Conservation (phyloP, 371 early-diverging fungal genomes). For the Syncephalastrum monosporum region DNA sequence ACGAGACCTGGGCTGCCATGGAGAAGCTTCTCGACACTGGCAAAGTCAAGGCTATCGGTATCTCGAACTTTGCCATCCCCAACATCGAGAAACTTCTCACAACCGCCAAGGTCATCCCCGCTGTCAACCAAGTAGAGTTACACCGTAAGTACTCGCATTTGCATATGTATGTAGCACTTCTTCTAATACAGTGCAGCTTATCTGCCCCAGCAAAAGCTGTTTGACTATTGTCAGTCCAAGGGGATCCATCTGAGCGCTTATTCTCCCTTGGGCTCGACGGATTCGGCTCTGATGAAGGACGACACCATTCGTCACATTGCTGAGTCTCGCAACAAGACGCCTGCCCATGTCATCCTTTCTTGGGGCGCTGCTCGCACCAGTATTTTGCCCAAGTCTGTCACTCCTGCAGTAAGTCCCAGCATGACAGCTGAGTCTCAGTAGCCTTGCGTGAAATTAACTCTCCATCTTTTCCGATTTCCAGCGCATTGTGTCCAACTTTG, state of each 20-base stretch:
- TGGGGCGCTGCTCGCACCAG: constrained; percentile 71
- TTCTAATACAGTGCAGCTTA: constrained; percentile 39
- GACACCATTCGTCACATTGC: constrained; percentile 61
- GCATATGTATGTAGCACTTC: constrained; percentile 36
- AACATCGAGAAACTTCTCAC: constrained; percentile 52
- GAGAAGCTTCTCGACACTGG: constrained; percentile 64
- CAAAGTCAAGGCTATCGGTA: constrained; percentile 67
- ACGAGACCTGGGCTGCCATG: constrained; percentile 53
- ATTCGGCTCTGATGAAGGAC: constrained; percentile 43
- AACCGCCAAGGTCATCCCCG: constrained; percentile 59
- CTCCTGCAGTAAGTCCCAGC: constrained; percentile 31
- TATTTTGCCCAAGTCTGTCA: constrained; percentile 57
- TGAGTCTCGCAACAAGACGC: constrained; percentile 55
- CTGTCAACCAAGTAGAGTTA: constrained; percentile 70
- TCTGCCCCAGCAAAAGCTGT: constrained; percentile 59
- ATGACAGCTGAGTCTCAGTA: not conserved
- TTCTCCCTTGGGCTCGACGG: constrained; percentile 67
- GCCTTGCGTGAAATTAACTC: not conserved
- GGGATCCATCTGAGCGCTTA: constrained; percentile 66
- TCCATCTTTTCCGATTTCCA: constrained; percentile 2
- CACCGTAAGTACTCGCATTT: constrained; percentile 69
- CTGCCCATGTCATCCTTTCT: constrained; percentile 75
- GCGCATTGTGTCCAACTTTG: constrained; percentile 47
- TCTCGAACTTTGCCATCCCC: constrained; percentile 58
- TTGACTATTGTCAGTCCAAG: constrained; percentile 55